These are phyloP conservation scores for Mucor sp. DNA, from an alignment of 371 early-diverging fungal genomes.

Conservation along the genomic window DNA sequence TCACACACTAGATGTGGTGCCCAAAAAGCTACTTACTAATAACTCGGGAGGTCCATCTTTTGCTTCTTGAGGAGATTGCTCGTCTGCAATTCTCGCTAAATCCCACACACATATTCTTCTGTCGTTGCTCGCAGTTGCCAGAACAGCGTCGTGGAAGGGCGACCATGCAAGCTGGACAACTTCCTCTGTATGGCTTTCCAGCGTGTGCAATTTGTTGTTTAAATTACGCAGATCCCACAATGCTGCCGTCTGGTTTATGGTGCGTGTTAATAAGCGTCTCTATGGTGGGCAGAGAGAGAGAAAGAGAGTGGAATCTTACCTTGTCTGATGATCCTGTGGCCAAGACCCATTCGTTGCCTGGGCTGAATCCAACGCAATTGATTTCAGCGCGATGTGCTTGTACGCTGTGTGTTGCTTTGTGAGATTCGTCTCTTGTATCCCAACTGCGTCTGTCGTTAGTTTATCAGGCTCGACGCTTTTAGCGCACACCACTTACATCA, in stretches of 20 bases:
- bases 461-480: not conserved
- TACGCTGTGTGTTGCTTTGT: slow-evolving; percentile 72
- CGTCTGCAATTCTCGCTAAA: slow-evolving; percentile 85
- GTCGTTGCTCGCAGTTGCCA: slow-evolving; percentile 94
- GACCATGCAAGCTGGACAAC: slow-evolving; percentile 97
- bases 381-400: slow-evolving; percentile 93
- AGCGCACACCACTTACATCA: slow-evolving; percentile 66
- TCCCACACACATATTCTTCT: slow-evolving; percentile 98
- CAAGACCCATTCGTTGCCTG: slow-evolving; percentile 84
- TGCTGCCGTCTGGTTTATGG: slow-evolving; percentile 80
- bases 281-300: too few species aligned
- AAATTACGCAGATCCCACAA: slow-evolving; percentile 98
- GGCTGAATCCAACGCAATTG: slow-evolving; percentile 95
- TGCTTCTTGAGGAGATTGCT: slow-evolving; percentile 90
- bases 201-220: slow-evolving; percentile 74
- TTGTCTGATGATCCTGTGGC: slow-evolving; percentile 96
- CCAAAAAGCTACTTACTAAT: slow-evolving; percentile 54
- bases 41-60: slow-evolving; percentile 99
- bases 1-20: not conserved
- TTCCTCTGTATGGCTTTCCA: slow-evolving; percentile 92
- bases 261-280: too few species aligned
- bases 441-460: slow-evolving; percentile 55
- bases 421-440: slow-evolving; percentile 61
- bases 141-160: slow-evolving; percentile 88
- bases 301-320: too few species aligned